Evolutionary conservation across 192 early-diverging fungal species (phyloP).

Genomic region (Mortierella claussenii): DNA sequence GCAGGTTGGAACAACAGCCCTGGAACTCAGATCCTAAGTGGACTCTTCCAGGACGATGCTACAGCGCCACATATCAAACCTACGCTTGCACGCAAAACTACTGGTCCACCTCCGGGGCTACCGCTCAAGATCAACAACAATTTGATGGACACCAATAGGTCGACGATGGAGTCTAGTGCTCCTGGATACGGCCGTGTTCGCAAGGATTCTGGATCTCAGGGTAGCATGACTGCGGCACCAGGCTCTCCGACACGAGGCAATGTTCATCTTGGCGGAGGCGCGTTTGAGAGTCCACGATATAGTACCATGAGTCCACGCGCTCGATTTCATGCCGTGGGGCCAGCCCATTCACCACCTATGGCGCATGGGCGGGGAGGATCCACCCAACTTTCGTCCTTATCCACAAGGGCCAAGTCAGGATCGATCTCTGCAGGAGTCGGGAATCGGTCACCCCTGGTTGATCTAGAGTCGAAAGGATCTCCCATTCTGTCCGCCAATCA

Average conservation of each 20-base stretch:
- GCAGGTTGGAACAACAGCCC: slow-evolving; percentile 29
- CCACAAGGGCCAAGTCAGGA: slow-evolving; percentile 6
- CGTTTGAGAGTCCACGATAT: slow-evolving; percentile 1
- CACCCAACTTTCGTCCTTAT: too few species aligned
- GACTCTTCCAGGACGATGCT: slow-evolving; percentile 39
- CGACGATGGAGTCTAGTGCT: slow-evolving; percentile 1
- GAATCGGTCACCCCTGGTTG: slow-evolving; percentile 4
- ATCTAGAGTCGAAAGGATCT: slow-evolving; percentile 11
- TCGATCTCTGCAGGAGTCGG: slow-evolving; percentile 6
- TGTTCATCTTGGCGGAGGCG: neutral
- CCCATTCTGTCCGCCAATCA: neutral
- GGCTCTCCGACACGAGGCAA: slow-evolving; percentile 11
- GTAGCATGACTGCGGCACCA: neutral
- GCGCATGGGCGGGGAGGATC: slow-evolving; percentile 18
- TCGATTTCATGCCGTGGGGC: slow-evolving; percentile 19
- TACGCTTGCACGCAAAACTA: slow-evolving; percentile 9
- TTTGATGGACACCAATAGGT: too few species aligned
- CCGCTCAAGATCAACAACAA: neutral
- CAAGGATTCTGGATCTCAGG: slow-evolving; percentile 10
- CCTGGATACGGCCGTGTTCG: slow-evolving; percentile 18
- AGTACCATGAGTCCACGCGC: slow-evolving; percentile 16
- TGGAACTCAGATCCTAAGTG: slow-evolving; percentile 26
- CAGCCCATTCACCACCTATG: slow-evolving; percentile 16
- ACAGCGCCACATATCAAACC: neutral
- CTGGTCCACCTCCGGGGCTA: slow-evolving; percentile 44